Evolutionary conservation across 2,329 filamentous ascomycete genomes (phyloP), one percentile per base, ranked within the genome.

Genomic region (Neurospora crassa): DNA sequence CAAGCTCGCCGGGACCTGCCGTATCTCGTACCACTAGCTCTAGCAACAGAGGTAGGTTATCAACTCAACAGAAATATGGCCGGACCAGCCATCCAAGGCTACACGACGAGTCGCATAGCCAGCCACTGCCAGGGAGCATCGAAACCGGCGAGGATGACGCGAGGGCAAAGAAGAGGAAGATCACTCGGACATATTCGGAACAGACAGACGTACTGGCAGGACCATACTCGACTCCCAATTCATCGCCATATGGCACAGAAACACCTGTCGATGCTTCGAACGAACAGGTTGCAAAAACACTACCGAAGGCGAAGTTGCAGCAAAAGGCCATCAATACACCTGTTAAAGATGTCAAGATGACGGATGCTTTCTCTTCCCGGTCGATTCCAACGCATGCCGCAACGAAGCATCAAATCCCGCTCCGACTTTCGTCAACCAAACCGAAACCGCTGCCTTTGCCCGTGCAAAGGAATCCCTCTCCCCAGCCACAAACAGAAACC

Each of bases 171-270:
- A 77, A 76, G 71, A 72, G 76, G 45, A 75, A 74, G 69, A 68
- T 76, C 24, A 71, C 68, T 14, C 71, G 72, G 40, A 74, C 71
- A 20, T 70, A 71, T 14, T 77, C 74, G 24, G 74, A 74, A 47
- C 73, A 71, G 67, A 70, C 40, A 5, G 68, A 70, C 40, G 73
- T 68, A 42, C 29, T 70, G 16, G 68, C 71, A 12, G 75, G 69
- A 4, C 71, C 72, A 1, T 78, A 77, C 69, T 76, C 76, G 3
- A 75, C 76, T 11, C 75, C 76, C 14, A 75, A 77, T 42, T 73
- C 75, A 34, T 76, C 76, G 12, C 76, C 76, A n/a, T 59, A 70
- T 2, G 71, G 59, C 5, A 71, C 53, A 10, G 68, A 71, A 45
- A 72, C 73, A 7, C 71, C 71, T 40, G 68, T 42, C 7, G 14